Evolutionary conservation across 371 early-diverging fungal genomes (phyloP).

Genomic region (Blyttiomyces sp.): DNA sequence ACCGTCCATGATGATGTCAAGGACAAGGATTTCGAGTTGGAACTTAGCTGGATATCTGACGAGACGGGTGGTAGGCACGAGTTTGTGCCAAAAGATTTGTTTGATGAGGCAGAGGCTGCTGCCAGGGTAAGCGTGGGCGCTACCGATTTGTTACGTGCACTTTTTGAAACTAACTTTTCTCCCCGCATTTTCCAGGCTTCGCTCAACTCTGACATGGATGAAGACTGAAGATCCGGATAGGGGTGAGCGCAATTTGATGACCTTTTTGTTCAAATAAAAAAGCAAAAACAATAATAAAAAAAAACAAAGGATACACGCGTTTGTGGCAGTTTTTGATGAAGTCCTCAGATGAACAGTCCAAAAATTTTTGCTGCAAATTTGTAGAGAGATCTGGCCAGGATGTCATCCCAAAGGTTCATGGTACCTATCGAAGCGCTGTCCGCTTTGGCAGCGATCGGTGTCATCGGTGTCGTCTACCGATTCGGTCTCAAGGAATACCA

Average conservation of each 20-base stretch:
- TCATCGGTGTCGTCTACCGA: slow-evolving; percentile 24
- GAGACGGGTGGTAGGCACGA: slow-evolving; percentile 76
- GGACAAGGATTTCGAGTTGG: slow-evolving; percentile 97
- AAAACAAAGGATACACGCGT: neutral
- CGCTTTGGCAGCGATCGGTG: slow-evolving; percentile 29
- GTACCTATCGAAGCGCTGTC: slow-evolving; percentile 37
- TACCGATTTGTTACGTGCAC: neutral
- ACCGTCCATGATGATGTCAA: slow-evolving; percentile 94
- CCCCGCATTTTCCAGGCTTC: slow-evolving; percentile 28
- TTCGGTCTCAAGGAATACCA: slow-evolving; percentile 36
- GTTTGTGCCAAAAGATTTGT: slow-evolving; percentile 83
- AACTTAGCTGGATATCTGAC: slow-evolving; percentile 93
- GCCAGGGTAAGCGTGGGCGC: slow-evolving; percentile 64
- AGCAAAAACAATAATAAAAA: neutral
- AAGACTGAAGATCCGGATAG: slow-evolving; percentile 24
- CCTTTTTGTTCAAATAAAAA: neutral
- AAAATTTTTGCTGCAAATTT: too few species aligned
- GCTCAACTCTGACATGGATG: slow-evolving; percentile 43
- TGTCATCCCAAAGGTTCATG: slow-evolving; percentile 21
- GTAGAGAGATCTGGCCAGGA: too few species aligned
- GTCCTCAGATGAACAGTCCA: neutral
- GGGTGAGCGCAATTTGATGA: neutral
- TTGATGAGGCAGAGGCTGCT: slow-evolving; percentile 78
- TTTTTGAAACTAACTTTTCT: neutral
- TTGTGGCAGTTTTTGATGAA: neutral